Base-by-base conservation (phyloP, 176 grass and related monocot genomes). In the Triticum timopheevii region DNA sequence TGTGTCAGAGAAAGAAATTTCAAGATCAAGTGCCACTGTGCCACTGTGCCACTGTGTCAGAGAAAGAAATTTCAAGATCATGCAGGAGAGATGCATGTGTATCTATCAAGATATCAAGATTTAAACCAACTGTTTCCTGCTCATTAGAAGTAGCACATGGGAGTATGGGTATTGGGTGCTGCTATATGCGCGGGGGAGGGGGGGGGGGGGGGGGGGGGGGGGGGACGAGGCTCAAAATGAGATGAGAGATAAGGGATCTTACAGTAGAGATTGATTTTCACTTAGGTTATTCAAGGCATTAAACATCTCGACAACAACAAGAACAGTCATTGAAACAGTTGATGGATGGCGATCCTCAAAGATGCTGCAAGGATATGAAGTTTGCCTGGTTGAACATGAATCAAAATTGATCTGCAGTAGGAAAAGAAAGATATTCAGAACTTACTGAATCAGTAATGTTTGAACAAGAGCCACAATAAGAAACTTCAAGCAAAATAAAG, bases 271-370 rank as follows among this genome's bases (percentile, higher is more conserved):
- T 73, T 99, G 97, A 62, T 99, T 99, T 93, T 99, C 97, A 90
- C 97, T 96, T 45, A 99, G 89, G 90, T 99, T 99, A 90, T 99
- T 99, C 82, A 99, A 87, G 77, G 97, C 97, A 94, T 99, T 99
- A 70, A 99, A 99, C 97, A 99, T 99, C 89, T 99, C 97, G 9
- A 99, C 94, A 78, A 99, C 94, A 84, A 99, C 97, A 81, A 99
- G 90, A 67, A 96, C 97, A 65, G 94, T 96, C 97, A 99, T 99
- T 76, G 97, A 94, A 85, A 99, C 94, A 77, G 97, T 99, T 58
- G 97, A 99, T 81, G 97, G 94, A 99, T 99, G 92, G 42, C 86
- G 92, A 73, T 99, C 87, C 76, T 94, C 97, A 92, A 92, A 99
- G 61, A 99, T 91, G 83, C 92, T 96, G 89, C 94, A 99, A 62